Conservation (phyloP, 805 yeast species). For the Myxozyma neglecta region DNA sequence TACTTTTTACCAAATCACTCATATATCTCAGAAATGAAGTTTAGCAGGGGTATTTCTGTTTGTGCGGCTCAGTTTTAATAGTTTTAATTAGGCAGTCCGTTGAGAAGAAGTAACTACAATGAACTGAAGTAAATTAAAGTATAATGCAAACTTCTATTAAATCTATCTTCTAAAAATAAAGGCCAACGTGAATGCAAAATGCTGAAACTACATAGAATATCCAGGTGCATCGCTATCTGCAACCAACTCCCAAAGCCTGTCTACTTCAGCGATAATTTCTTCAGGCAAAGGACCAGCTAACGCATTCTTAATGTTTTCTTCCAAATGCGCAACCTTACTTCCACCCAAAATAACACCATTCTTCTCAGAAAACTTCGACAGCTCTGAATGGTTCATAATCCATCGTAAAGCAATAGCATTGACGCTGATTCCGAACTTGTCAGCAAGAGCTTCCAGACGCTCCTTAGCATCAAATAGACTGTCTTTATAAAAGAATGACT, state of each 20-base stretch:
- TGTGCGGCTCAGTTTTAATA: no score
- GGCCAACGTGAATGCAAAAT: no score
- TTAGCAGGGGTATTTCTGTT: no score
- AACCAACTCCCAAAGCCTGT: neutral
- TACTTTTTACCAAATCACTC: no score
- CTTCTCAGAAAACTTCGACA: slow-evolving; percentile 29
- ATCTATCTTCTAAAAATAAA: no score
- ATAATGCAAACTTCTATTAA: no score
- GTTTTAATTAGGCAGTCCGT: no score
- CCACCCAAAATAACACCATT: slow-evolving; percentile 35
- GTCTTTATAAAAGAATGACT: slow-evolving; percentile 1
- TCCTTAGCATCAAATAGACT: slow-evolving; percentile 7
- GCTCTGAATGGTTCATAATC: slow-evolving; percentile 31
- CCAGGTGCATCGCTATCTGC: neutral
- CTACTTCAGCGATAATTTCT: slow-evolving; percentile 30
- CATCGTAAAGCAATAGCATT: slow-evolving; percentile 31
- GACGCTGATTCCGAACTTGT: neutral
- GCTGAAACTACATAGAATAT: neutral
- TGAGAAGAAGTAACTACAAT: no score
- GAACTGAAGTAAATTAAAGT: no score
- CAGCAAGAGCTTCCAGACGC: neutral
- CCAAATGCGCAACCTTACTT: slow-evolving; percentile 27
- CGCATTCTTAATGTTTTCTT: slow-evolving; percentile 29
- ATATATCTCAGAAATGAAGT: no score
- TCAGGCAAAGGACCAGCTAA: slow-evolving; percentile 33